Conservation (phyloP, 768 basidiomycete species). For the Lentinula sp. region DNA sequence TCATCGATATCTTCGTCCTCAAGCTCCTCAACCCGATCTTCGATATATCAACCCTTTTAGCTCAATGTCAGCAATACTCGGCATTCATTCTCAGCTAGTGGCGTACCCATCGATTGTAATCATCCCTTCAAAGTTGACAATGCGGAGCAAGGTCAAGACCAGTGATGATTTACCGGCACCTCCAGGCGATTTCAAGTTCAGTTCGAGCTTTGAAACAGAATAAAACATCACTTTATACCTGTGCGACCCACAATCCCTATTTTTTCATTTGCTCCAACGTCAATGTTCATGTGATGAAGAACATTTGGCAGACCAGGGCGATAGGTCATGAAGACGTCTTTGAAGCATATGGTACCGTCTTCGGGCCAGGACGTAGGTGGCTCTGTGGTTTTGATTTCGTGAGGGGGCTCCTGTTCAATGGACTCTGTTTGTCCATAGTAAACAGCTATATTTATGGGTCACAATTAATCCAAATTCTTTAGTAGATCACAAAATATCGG, state of each 20-base stretch:
- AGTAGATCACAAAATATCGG: background rate
- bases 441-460: slow-evolving; percentile 27
- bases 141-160: slow-evolving; percentile 58
- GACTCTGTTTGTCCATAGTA: slow-evolving; percentile 44
- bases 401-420: slow-evolving; percentile 59
- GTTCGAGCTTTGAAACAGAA: background rate
- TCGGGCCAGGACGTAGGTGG: slow-evolving; percentile 61
- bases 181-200: background rate
- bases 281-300: slow-evolving; percentile 54
- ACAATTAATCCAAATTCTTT: background rate
- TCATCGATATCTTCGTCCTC: slow-evolving; percentile 52
- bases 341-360: slow-evolving; percentile 54
- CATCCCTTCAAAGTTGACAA: slow-evolving; percentile 60
- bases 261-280: slow-evolving; percentile 64
- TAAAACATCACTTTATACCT: background rate
- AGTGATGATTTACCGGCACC: slow-evolving; percentile 62
- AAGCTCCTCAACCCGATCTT: slow-evolving; percentile 62
- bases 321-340: slow-evolving; percentile 56
- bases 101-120: slow-evolving; percentile 60
- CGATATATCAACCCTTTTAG: slow-evolving; percentile 53
- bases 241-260: slow-evolving; percentile 69
- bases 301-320: slow-evolving; percentile 66
- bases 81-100: background rate
- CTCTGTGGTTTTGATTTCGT: slow-evolving; percentile 48
- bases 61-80: background rate